Evolutionary conservation across 2,329 filamentous ascomycete genomes (phyloP).

Genomic region (Alternaria tenuissima): DNA sequence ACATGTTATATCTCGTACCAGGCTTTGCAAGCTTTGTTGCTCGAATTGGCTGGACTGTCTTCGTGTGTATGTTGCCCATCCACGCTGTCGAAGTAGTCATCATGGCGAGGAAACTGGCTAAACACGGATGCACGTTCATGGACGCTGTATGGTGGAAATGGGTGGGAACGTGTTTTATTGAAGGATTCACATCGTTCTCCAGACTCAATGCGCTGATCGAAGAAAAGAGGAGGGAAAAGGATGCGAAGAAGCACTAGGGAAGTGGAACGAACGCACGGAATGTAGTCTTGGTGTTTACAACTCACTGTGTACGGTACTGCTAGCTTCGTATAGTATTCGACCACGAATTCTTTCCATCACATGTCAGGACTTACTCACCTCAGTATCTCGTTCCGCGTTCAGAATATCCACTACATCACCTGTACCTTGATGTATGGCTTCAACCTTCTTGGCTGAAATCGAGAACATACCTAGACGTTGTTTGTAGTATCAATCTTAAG

Average conservation of each 20-base stretch:
- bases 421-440: no score
- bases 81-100: constrained; percentile 70
- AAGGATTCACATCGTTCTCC: constrained; percentile 60
- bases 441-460: no score
- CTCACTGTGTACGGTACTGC: no score
- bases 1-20: constrained; percentile 59
- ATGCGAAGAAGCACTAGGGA: constrained; percentile 45
- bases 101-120: constrained; percentile 59
- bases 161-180: constrained; percentile 61
- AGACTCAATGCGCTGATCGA: constrained; percentile 47
- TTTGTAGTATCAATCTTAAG: no score
- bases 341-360: no score
- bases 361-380: no score
- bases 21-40: constrained; percentile 66
- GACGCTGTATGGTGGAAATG: constrained; percentile 63
- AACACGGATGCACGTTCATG: constrained; percentile 60
- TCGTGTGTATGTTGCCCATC: constrained; percentile 67
- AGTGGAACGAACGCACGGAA: neutral
- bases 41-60: constrained; percentile 66
- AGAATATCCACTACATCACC: no score
- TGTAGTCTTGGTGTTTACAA: neutral
- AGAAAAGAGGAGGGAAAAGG: constrained; percentile 41
- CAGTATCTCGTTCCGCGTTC: no score
- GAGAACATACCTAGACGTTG: no score
- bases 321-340: no score